Base-by-base conservation (phyloP, 2,329 filamentous ascomycete genomes). In the Aspergillus flavus region DNA sequence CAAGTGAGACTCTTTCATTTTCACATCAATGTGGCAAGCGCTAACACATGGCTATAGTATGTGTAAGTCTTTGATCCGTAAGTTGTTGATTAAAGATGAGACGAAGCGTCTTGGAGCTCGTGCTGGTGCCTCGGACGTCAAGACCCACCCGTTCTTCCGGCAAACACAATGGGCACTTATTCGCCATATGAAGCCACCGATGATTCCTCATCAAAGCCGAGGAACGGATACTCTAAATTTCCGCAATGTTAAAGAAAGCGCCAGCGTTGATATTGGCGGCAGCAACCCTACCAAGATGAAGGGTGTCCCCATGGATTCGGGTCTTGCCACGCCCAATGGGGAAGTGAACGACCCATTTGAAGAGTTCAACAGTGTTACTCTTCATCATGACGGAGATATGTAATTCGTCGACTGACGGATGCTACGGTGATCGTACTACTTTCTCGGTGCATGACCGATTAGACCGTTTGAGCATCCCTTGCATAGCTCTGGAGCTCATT, bases 51-150 rank as follows among this genome's bases (percentile, higher is more conserved):
- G n/a, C 11, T n/a, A 21, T 66, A 97, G 94, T 76, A 86, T 97
- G 54, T 99, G 95, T 84, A 99, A 99, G 81, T 96, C 92, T 5
- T 82, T 99, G 66, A 97, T 99, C 75, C 89, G 95, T 68, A 99
- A 99, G 80, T 86, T 99, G 16, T 85, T 99, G 52, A 98, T 98
- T 84, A 99, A 99, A 79, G 95, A 99, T 71, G 95, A 99, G 79
- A 93, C 94, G 64, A 90, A 94, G 65, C 91, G 95, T 64, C 86
- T 99, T 50, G 95, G 95, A 64, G 96, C 95, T 56, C 91, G 95
- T 65, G 95, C 95, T 3, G 95, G 95, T 66, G 95, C 95, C 10
- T 97, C 94, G 1, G 95, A 99, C 78, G 96, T 99, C 77, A 99
- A 99, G 81, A 89, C 84, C 2, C 95, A 98, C 74, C 91, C 93